Evolutionary conservation across 2,329 filamentous ascomycete species (phyloP).

Genomic region (Pseudonectria foliicola): DNA sequence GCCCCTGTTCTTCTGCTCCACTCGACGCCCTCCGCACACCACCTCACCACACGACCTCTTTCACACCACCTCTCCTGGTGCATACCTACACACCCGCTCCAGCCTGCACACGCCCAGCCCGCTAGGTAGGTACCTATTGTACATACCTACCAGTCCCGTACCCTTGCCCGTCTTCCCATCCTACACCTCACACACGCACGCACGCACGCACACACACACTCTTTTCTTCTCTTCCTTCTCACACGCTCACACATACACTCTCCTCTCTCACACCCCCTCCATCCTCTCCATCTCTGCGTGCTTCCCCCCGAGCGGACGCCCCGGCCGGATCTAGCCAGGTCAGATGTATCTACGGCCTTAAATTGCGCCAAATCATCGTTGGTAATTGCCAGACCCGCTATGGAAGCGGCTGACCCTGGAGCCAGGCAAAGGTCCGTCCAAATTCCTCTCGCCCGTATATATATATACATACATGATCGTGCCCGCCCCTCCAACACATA

Average conservation of each 20-base stretch:
- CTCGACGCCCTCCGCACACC: too few species aligned
- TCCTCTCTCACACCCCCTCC: neutral
- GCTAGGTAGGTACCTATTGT: too few species aligned
- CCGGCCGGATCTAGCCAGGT: slow-evolving; percentile 26
- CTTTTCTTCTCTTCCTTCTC: slow-evolving; percentile 13
- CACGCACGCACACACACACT: too few species aligned
- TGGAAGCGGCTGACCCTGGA: slow-evolving; percentile 33
- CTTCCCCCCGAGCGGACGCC: slow-evolving; percentile 3
- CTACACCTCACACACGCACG: slow-evolving; percentile 16
- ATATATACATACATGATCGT: slow-evolving; percentile 1
- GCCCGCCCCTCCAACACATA: slow-evolving; percentile 18
- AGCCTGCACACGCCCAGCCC: slow-evolving; percentile 11
- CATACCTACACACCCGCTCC: neutral
- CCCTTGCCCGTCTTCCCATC: slow-evolving; percentile 12
- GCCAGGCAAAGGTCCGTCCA: slow-evolving; percentile 31
- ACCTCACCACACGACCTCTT: too few species aligned
- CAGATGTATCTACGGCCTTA: slow-evolving; percentile 32
- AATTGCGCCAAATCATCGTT: slow-evolving; percentile 29
- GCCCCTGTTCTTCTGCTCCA: too few species aligned
- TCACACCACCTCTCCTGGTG: too few species aligned
- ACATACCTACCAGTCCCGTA: slow-evolving; percentile 15
- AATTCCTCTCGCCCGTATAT: slow-evolving; percentile 19
- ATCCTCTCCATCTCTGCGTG: slow-evolving; percentile 2
- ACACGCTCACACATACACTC: slow-evolving; percentile 11
- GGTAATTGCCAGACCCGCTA: slow-evolving; percentile 31